Evolutionary conservation across 768 basidiomycete genomes (phyloP), one percentile per base, ranked within the genome.

Genomic region (Lentinula boryana): DNA sequence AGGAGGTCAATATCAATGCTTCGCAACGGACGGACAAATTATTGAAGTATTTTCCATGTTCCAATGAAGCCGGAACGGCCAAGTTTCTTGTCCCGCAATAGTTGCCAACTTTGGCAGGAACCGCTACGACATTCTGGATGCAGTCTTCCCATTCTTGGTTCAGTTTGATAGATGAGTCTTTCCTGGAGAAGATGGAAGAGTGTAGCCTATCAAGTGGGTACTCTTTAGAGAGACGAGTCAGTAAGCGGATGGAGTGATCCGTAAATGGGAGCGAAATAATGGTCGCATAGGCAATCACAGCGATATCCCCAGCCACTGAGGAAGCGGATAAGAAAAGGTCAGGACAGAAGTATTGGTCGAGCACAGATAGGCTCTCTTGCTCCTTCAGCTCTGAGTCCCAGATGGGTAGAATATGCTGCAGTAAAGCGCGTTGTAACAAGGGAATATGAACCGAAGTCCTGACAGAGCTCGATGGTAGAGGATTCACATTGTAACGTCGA

Each of bases 31-130:
- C 52, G 63, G 82, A 78, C 27, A 91, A 58, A 48, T 75, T 66
- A 57, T 80, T 76, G 68, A 84, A 82, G 71, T 88, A 91, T 4
- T 66, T 64, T 16, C 80, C 80, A 63, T 84, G 77, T 67, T 85
- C 80, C 49, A 97, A 72, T 16, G 64, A 68, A 16, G 66, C 62
- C 1, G 88, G 88, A 1, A 81, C 66, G 3, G 65, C 67, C 32
- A 67, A 68, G 50, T 75, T 49, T 40, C 35, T 74, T 21, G 74
- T 76, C 32, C 76, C 81, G 36, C 86, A 70, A 2, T 82, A 80
- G 72, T 98, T 97, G 23, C 89, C 87, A 7, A 89, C 84, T 71
- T 86, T 93, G n/a, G 77, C 76, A 36, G 95, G 93, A 7, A 95
- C 72, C 15, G 83, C 77, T 54, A 86, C 76, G 2, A 87, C 57